Evolutionary conservation across 2,329 filamentous ascomycete species (phyloP).

Genomic region (Pseudogymnoascus sp.): DNA sequence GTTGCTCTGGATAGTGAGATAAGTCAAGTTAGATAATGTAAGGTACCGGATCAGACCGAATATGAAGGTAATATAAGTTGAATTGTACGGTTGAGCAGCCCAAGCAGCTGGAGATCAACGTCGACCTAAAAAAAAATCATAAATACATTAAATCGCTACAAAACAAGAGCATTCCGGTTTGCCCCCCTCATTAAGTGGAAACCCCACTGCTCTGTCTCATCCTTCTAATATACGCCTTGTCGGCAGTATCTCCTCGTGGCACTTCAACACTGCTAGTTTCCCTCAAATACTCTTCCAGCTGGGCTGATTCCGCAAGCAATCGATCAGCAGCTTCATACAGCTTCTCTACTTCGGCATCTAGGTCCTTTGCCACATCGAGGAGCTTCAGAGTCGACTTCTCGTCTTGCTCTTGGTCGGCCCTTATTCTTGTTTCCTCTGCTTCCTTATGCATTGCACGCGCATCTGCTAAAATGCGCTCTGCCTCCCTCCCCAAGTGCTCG

Average conservation of each 20-base stretch:
- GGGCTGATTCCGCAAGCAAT: neutral
- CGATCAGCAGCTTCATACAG: neutral
- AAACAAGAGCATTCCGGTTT: neutral
- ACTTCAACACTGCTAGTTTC: neutral
- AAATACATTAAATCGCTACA: conserved; percentile 2
- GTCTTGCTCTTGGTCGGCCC: neutral
- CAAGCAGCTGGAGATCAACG: neutral
- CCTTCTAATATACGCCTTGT: conserved; percentile 1
- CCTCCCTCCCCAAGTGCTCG: neutral
- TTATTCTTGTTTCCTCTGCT: conserved; percentile 1
- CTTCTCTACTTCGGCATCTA: neutral
- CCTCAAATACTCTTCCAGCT: neutral
- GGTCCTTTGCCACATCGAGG: neutral
- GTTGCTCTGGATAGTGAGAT: neutral
- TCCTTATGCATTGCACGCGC: neutral
- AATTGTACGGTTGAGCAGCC: neutral
- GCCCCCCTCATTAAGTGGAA: neutral
- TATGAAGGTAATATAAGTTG: neutral
- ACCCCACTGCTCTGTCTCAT: neutral
- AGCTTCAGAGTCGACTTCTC: neutral
- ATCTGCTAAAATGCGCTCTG: neutral
- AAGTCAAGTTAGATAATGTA: conserved; percentile 2
- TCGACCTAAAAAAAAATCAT: neutral
- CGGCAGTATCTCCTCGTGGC: neutral
- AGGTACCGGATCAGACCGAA: neutral